Percentiles rank a stretch among this genome's conserved stretches.
These are phyloP conservation scores for slime mould (Dictyostelium discoideum) DNA, from an alignment of 78 protist species.

Conservation along the genomic window DNA sequence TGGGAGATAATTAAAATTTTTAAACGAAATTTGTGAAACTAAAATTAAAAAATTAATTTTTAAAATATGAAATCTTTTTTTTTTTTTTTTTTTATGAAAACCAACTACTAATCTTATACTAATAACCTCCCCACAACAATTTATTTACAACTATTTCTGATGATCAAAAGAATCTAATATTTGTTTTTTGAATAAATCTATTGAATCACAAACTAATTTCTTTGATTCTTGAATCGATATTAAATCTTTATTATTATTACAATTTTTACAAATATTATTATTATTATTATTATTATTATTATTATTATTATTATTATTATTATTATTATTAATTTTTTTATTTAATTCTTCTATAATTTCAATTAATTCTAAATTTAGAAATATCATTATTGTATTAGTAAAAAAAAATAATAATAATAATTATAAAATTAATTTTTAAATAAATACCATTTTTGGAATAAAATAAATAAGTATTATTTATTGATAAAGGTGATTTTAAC, in stretches of 20 bases:
- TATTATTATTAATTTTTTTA: neutral
- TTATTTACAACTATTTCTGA: neutral
- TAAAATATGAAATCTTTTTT: too few relatives aligned
- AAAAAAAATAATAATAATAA: neutral
- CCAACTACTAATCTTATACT: too few relatives aligned
- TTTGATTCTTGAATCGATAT: neutral
- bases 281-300: neutral
- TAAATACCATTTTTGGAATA: constrained; percentile 19
- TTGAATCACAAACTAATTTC: neutral
- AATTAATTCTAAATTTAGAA: constrained; percentile 1
- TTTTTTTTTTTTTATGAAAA: too few relatives aligned
- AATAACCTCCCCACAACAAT: too few relatives aligned
- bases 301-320: neutral
- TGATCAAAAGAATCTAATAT: neutral
- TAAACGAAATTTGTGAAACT: too few relatives aligned
- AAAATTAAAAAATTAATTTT: too few relatives aligned
- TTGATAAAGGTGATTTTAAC: constrained; percentile 16
- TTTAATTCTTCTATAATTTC: constrained; percentile 4
- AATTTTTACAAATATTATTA: neutral
- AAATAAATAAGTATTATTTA: constrained; percentile 18
- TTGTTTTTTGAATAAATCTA: neutral
- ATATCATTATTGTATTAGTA: neutral
- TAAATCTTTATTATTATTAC: neutral
- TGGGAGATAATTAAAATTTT: too few relatives aligned
- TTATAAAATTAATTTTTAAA: too few relatives aligned